Percentiles rank a stretch among this genome's conserved stretches.
phyloP scores from a whole-genome alignment of 2,329 filamentous ascomycete species.

The Fusarium bactridioides region DNA sequence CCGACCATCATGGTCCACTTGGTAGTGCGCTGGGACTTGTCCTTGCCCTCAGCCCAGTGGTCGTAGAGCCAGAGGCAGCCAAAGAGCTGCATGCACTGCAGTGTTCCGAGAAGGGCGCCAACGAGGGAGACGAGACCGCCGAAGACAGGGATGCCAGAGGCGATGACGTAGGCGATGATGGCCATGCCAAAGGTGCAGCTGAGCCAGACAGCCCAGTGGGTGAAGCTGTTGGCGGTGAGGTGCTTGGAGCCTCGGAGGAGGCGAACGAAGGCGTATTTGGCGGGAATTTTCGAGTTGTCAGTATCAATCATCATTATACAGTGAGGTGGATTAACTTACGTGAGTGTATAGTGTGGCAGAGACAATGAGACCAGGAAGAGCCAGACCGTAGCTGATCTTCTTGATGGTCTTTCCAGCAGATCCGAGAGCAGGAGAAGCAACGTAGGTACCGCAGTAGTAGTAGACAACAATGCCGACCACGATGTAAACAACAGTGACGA shows the following conservation, averaged over 20 bases:
- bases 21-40: slow-evolving; percentile 15
- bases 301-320: fast-evolving
- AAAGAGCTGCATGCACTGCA: slow-evolving; percentile 44
- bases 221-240: slow-evolving; percentile 40
- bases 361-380: slow-evolving; percentile 43
- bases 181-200: slow-evolving; percentile 40
- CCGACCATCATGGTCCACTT: slow-evolving; percentile 27
- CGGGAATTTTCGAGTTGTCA: slow-evolving; percentile 2
- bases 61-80: slow-evolving; percentile 44
- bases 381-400: slow-evolving; percentile 53
- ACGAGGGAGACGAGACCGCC: slow-evolving; percentile 41
- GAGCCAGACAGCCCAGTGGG: slow-evolving; percentile 46
- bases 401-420: slow-evolving; percentile 53
- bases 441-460: slow-evolving; percentile 56
- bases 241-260: slow-evolving; percentile 45
- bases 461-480: slow-evolving; percentile 52
- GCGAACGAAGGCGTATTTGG: slow-evolving; percentile 29
- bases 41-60: slow-evolving; percentile 37
- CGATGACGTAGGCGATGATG: slow-evolving; percentile 43
- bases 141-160: slow-evolving; percentile 39
- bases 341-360: slow-evolving; percentile 41
- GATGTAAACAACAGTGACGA: slow-evolving; percentile 45
- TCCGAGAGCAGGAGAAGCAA: slow-evolving; percentile 58
- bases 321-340: slow-evolving; percentile 1
- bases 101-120: slow-evolving; percentile 44